Evolutionary conservation across 139 green algal species (phyloP), one percentile per base, ranked within the genome.

Genomic region (Chlorella sp.): DNA sequence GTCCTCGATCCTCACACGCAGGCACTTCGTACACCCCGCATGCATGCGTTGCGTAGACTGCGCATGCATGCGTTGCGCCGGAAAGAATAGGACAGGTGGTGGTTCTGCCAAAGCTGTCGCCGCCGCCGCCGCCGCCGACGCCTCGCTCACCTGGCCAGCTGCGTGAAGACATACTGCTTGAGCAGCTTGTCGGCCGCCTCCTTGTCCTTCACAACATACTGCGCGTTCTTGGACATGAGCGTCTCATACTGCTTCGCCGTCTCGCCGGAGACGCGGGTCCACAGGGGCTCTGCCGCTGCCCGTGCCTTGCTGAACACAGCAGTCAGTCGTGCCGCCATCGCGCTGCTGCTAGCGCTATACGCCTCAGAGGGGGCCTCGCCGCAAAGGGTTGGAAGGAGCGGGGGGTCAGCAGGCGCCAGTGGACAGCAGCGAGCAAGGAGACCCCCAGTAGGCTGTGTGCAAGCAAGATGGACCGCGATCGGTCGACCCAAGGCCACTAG

Each of bases 151-250:
- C 86, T 94, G 24, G 93, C 88, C 75, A 96, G 79, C n/a, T 96
- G 95, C 39, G 95, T 96, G 89, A 92, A 96, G 30, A 96, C 88
- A 83, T 89, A 95, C 90, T 97, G 94, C 83, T 94, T 96, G 12
- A 91, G 64, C 34, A 97, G 90, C 84, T 95, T 95, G 81, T 93
- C 91, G 19, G 92, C 93, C 37, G 84, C 88, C 37, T 82, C 92
- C 26, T 86, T 80, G 81, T 97, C 95, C 77, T 96, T 95, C 9
- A 97, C 94, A 4, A 97, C 91, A 78, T 96, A 97, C 79, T 96
- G 61, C 42, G 91, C 84, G 81, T 95, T 95, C 11, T 84, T 80
- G 77, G 91, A n/a, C 92, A 97, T 94, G 30, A 93, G 71, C 15
- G 48, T 81, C 28, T 94, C 79, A 78, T 95, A 96, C 48, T 94